Percentiles rank a stretch among this genome's conserved stretches.
Conservation (phyloP, 768 basidiomycete genomes). For the Trametes meyenii region DNA sequence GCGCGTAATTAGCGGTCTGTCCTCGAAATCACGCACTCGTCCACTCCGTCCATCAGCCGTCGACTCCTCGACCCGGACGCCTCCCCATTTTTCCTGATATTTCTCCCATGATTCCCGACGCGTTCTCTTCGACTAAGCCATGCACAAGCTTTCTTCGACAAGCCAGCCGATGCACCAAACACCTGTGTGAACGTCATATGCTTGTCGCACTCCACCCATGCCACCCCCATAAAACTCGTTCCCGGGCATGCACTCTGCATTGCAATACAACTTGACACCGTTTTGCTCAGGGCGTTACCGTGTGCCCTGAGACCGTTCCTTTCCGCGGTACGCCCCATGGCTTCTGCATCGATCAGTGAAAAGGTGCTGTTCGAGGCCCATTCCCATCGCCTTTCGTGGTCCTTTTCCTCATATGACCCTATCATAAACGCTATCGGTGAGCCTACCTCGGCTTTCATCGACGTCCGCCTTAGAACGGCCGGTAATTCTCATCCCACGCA, state of each 20-base stretch:
- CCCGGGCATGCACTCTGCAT: not conserved
- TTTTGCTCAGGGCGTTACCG: not conserved
- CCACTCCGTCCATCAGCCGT: slow-evolving; percentile 5
- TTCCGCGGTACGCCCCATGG: slow-evolving; percentile 8
- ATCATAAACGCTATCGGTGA: slow-evolving; percentile 28
- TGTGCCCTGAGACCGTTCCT: not conserved
- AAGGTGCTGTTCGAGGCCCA: slow-evolving; percentile 22
- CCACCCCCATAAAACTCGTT: not conserved
- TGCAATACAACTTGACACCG: not conserved
- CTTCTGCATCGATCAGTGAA: slow-evolving; percentile 15
- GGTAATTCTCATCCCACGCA: slow-evolving; percentile 7
- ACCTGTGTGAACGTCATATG: slow-evolving; percentile 2
- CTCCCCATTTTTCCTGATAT: not conserved
- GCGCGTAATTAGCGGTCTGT: not conserved
- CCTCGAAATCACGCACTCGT: not conserved
- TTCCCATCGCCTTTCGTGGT: slow-evolving; percentile 23
- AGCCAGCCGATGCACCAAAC: not conserved
- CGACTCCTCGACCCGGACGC: not conserved
- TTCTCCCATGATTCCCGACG: not conserved
- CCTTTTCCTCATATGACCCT: slow-evolving; percentile 27
- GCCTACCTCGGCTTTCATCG: slow-evolving; percentile 8
- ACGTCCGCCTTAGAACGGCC: not conserved
- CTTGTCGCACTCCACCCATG: not conserved
- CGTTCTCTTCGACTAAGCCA: too few relatives aligned
- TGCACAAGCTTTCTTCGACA: not conserved